phyloP scores from a whole-genome alignment of 2,329 filamentous ascomycete species.

The Apiospora koreana region DNA sequence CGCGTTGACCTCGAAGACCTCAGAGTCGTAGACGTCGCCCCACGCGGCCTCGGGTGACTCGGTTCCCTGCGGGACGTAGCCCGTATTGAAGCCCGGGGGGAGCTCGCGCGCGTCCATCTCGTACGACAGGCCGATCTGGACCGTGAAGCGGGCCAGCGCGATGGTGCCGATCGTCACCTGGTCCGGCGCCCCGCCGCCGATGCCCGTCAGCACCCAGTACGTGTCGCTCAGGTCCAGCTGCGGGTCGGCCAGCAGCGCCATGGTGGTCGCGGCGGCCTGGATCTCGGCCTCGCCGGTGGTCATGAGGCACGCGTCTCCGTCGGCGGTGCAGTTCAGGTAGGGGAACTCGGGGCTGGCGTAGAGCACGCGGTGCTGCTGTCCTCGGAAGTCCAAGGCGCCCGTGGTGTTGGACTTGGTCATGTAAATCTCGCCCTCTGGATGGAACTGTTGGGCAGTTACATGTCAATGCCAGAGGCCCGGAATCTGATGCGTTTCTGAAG shows the following conservation, averaged over 20 bases:
- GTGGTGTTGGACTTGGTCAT: constrained; percentile 11
- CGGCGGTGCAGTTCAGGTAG: constrained; percentile 12
- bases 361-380: constrained; percentile 8
- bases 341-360: constrained; percentile 15
- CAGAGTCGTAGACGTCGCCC: constrained; percentile 58
- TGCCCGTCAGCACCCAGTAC: constrained; percentile 73
- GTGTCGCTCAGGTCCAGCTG: constrained; percentile 65
- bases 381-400: constrained; percentile 7
- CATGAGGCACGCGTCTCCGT: constrained; percentile 57
- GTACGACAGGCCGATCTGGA: constrained; percentile 76
- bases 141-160: constrained; percentile 67
- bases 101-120: constrained; percentile 73
- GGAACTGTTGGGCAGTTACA: neutral
- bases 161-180: constrained; percentile 65
- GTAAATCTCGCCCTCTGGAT: constrained; percentile 12
- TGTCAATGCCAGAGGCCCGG: neutral
- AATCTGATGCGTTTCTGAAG: too few species aligned
- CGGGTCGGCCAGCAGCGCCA: constrained; percentile 61
- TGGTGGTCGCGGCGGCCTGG: constrained; percentile 69
- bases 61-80: constrained; percentile 25
- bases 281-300: constrained; percentile 71
- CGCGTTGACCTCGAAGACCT: constrained; percentile 67
- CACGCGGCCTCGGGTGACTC: constrained; percentile 33
- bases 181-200: constrained; percentile 72
- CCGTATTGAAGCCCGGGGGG: constrained; percentile 31